Base-by-base conservation (phyloP, 345 rosid genomes). In the Odontarrhena argentea region DNA sequence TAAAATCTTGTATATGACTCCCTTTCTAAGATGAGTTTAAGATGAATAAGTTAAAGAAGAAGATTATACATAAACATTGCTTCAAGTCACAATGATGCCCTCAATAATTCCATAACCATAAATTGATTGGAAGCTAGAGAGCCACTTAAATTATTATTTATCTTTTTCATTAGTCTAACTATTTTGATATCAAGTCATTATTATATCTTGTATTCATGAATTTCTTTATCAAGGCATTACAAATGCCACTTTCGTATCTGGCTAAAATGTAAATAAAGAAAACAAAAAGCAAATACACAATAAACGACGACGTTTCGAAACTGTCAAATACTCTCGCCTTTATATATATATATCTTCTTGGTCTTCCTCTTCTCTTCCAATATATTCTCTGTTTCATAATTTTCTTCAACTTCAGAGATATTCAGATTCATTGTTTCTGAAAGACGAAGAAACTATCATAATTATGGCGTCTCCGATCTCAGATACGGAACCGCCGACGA, bases 401-500 rank as follows among this genome's bases (percentile, higher is more conserved):
- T 15, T 34, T 47, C 28, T 45, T 45, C 46, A n/a, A 24, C 37
- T 51, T 50, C 37, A 51, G 32, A 57, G 4, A 38, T 25, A 4
- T 1, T 47, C 51, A 34, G 40, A 25, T 18, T 60, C 26, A 9
- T 34, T 59, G 8, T 2, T 8, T 40, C 26, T 14, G 2, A 0
- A n/a, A 13, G 9, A 14, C 59, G 3, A 49, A 28, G 18, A 15
- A 6, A n/a, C 10, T 3, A 1, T 52, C 22, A 22, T 58, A 41
- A 36, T 43, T 38, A 74, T 74, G 77, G 68, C 68, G 63, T 67
- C 68, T 54, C 52, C 45, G 15, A 10, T 41, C 42, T 52, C 69
- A 18, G 40, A 49, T 49, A 49, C 0, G 3, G 68, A 65, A 25
- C 30, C 60, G 5, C 18, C 37, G 43, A 63, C 28, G 44, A 56